Percentiles rank a stretch among this genome's conserved stretches.
phyloP scores from a whole-genome alignment of 768 basidiomycete genomes.

The Tulasnella sp. region DNA sequence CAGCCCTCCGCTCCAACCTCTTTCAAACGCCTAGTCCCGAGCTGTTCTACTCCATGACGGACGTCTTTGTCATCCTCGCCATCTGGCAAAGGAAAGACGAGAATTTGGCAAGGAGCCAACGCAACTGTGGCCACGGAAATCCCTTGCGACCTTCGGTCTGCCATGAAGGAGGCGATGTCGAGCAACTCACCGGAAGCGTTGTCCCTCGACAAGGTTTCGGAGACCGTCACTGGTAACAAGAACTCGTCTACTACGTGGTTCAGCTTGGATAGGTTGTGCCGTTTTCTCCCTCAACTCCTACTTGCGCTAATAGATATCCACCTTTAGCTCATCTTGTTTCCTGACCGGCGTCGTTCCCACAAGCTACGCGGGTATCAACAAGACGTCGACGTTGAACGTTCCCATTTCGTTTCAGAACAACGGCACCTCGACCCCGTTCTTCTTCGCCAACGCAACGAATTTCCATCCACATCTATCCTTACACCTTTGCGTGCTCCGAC shows the following conservation, averaged over 20 bases:
- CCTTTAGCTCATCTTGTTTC: background rate
- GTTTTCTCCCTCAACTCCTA: background rate
- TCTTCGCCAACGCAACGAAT: too few relatives aligned
- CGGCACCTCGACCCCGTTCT: too few relatives aligned
- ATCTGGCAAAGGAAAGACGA: background rate
- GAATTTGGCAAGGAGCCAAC: background rate
- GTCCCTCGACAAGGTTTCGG: background rate
- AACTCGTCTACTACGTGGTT: conserved; percentile 3
- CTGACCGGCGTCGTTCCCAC: conserved; percentile 1
- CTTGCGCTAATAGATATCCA: background rate
- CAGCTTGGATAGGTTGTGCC: conserved; percentile 3
- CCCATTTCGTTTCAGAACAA: too few relatives aligned
- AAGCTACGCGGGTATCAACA: background rate
- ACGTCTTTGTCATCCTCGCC: conserved; percentile 2
- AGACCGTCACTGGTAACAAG: background rate
- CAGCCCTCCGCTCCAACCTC: conserved; percentile 28
- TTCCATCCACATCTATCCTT: too few relatives aligned
- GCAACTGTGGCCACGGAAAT: conserved; percentile 2
- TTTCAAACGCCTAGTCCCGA: background rate
- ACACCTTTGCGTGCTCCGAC: too few relatives aligned
- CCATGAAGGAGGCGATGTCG: background rate
- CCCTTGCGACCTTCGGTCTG: background rate
- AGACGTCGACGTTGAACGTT: background rate
- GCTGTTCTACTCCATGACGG: conserved; percentile 16
- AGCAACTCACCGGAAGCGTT: background rate